Conservation (phyloP, 176 grass and related monocot species). For the Miscanthus lutarioriparius region DNA sequence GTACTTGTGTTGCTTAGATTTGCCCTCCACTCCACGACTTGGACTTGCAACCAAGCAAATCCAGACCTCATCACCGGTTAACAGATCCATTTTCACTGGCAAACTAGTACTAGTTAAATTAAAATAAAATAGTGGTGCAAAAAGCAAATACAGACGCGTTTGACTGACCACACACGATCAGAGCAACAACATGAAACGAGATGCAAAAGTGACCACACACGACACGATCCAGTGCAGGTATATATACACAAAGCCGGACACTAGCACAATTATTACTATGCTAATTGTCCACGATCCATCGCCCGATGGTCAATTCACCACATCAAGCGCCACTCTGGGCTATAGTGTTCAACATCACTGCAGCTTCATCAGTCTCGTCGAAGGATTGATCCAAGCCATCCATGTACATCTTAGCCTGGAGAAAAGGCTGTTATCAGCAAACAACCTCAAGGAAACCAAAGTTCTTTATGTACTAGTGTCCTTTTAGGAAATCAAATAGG, state of each 20-base stretch:
- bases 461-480: neutral
- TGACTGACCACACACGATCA: no score
- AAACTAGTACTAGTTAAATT: no score
- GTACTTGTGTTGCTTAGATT: no score
- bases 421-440: slow-evolving; percentile 17
- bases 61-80: no score
- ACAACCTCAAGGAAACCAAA: neutral
- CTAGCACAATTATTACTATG: neutral
- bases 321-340: neutral
- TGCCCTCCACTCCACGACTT: no score
- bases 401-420: slow-evolving; percentile 49
- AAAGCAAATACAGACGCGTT: no score
- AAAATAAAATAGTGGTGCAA: no score
- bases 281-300: neutral
- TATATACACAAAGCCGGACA: neutral
- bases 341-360: neutral
- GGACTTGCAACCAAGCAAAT: no score
- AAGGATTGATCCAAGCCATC: slow-evolving; percentile 24
- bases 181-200: no score
- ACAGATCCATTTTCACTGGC: no score
- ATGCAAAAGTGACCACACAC: no score
- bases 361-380: slow-evolving; percentile 40
- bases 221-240: neutral
- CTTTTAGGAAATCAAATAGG: neutral
- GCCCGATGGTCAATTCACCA: neutral